A percentile compares a stretch with the other conserved stretches of the same genome.
Evolutionary conservation across 1,284 basidiomycete species (phyloP).

Genomic region (Cutaneotrichosporon sp.): DNA sequence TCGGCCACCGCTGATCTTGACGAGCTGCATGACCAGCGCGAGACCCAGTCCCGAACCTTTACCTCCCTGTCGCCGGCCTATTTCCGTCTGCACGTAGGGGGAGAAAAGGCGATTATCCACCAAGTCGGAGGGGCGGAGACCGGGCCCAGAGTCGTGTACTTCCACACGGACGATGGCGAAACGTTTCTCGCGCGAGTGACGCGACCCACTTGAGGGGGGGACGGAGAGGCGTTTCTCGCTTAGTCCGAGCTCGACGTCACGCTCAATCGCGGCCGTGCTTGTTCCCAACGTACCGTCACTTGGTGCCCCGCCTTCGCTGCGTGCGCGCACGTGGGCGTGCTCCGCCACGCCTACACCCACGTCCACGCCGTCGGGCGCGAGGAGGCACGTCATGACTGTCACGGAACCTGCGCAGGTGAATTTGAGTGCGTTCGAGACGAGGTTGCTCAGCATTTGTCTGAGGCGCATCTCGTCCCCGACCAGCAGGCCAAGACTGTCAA

Average conservation of each 20-base stretch:
- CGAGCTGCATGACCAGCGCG: conserved; percentile 84
- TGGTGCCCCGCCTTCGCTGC: neutral
- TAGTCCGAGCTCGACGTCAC: neutral
- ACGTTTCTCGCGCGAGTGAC: conserved; percentile 2
- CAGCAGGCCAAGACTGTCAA: conserved; percentile 63
- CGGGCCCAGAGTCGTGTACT: conserved; percentile 75
- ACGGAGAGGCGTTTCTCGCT: neutral
- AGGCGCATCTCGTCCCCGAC: conserved; percentile 65
- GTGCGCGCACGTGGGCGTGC: neutral
- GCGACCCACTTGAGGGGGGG: neutral
- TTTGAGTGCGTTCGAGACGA: conserved; percentile 56
- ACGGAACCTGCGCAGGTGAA: conserved; percentile 68
- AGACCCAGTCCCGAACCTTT: conserved; percentile 86
- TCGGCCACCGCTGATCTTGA: conserved; percentile 75
- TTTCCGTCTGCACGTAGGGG: conserved; percentile 55
- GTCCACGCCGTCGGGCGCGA: conserved; percentile 35
- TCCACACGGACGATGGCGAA: conserved; percentile 67
- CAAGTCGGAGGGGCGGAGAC: conserved; percentile 70
- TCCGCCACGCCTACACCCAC: too few species aligned
- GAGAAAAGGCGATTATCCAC: conserved; percentile 56
- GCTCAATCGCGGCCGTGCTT: neutral
- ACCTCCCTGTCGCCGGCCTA: conserved; percentile 74
- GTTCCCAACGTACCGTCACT: neutral
- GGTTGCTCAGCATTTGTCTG: conserved; percentile 66
- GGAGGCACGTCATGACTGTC: conserved; percentile 47